A percentile compares a stretch with the other conserved stretches of the same genome.
phyloP scores from a whole-genome alignment of 768 basidiomycete species.

The Termitomyces sp. region DNA sequence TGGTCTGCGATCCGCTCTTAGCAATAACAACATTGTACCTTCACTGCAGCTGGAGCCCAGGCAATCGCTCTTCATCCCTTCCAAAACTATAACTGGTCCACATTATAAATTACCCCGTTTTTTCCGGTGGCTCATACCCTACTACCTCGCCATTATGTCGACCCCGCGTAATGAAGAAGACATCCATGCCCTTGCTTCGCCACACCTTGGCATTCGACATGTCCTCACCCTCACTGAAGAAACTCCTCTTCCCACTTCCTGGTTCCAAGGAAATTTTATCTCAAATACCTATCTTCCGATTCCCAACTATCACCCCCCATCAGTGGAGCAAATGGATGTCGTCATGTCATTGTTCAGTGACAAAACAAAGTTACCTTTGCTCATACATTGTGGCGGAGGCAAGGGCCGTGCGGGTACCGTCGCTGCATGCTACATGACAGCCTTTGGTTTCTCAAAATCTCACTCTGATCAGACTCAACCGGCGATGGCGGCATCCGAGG shows the following conservation, averaged over 20 bases:
- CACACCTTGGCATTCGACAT: slow-evolving; percentile 47
- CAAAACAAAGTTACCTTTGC: slow-evolving; percentile 37
- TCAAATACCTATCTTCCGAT: slow-evolving; percentile 53
- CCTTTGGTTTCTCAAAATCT: slow-evolving; percentile 47
- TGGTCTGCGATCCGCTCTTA: slow-evolving; percentile 26
- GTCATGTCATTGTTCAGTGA: slow-evolving; percentile 43
- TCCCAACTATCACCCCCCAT: slow-evolving; percentile 47
- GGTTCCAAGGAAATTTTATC: slow-evolving; percentile 42
- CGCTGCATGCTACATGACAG: slow-evolving; percentile 53
- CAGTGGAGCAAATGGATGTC: slow-evolving; percentile 57
- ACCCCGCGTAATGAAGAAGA: slow-evolving; percentile 48
- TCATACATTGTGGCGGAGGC: slow-evolving; percentile 60
- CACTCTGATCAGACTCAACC: slow-evolving; percentile 37
- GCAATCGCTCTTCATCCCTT: slow-evolving; percentile 34
- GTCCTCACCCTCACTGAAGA: slow-evolving; percentile 58
- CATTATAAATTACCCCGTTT: slow-evolving; percentile 47
- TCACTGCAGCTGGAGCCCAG: slow-evolving; percentile 36
- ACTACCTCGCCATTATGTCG: slow-evolving; percentile 55
- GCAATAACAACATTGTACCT: slow-evolving; percentile 26
- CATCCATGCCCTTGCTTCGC: slow-evolving; percentile 39
- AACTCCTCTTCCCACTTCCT: slow-evolving; percentile 37
- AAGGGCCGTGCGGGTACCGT: slow-evolving; percentile 61
- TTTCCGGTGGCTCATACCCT: slow-evolving; percentile 60
- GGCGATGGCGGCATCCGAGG: slow-evolving; percentile 40
- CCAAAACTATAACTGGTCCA: not conserved